Percentiles rank a stretch among this genome's conserved stretches.
These are phyloP conservation scores for Penicillium italicum DNA, from an alignment of 2,329 filamentous ascomycete genomes.

Conservation along the genomic window DNA sequence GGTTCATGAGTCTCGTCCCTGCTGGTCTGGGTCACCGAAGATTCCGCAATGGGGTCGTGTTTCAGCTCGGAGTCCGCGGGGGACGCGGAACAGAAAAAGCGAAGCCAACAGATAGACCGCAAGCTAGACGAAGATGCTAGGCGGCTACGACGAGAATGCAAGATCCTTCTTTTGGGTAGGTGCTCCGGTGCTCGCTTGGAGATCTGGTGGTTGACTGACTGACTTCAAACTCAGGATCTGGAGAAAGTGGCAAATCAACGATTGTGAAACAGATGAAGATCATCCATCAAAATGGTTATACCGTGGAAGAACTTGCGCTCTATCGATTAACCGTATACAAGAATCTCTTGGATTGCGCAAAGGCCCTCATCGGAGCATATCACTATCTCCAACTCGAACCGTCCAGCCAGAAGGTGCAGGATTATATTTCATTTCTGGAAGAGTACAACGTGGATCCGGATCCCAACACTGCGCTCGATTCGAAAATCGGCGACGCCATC, in stretches of 20 bases:
- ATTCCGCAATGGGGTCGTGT: conserved; percentile 74
- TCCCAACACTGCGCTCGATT: conserved; percentile 78
- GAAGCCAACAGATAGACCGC: conserved; percentile 92
- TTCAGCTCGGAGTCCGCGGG: conserved; percentile 78
- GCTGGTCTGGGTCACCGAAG: conserved; percentile 21
- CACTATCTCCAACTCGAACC: conserved; percentile 85
- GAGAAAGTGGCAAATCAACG: conserved; percentile 97
- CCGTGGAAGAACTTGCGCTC: conserved; percentile 84
- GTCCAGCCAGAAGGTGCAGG: conserved; percentile 65
- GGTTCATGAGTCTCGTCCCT: conserved; percentile 23
- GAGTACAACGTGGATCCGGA: conserved; percentile 89
- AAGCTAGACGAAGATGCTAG: conserved; percentile 91
- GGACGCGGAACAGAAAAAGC: conserved; percentile 90
- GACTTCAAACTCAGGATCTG: conserved; percentile 64
- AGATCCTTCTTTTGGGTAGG: conserved; percentile 86
- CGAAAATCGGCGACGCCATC: conserved; percentile 76
- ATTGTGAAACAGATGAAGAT: conserved; percentile 99
- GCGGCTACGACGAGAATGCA: conserved; percentile 93
- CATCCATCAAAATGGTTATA: conserved; percentile 97
- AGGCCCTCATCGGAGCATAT: conserved; percentile 87
- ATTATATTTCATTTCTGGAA: conserved; percentile 73
- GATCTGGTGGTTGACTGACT: conserved; percentile 9
- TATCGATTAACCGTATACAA: conserved; percentile 98
- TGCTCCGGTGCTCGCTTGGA: neutral
- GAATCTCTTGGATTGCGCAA: conserved; percentile 94